Percentiles rank a stretch among this genome's conserved stretches.
phyloP scores from a whole-genome alignment of 495 filamentous ascomycete species.

The Xylaria scruposa region DNA sequence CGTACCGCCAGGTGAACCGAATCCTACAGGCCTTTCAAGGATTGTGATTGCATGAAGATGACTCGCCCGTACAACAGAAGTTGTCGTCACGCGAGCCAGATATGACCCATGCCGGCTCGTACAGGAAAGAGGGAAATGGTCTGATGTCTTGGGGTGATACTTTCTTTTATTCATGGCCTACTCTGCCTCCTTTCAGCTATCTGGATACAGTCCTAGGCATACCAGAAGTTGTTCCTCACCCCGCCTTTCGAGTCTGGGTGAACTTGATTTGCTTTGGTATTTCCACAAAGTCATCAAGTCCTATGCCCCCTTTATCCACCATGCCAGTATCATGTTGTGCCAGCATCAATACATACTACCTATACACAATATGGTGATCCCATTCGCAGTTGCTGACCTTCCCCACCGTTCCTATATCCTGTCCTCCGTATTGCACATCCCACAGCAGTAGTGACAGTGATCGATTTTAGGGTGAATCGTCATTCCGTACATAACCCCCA shows the following conservation, averaged over 20 bases:
- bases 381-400: background rate
- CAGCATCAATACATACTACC: background rate
- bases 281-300: background rate
- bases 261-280: background rate
- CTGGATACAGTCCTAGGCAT: background rate
- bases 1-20: conserved; percentile 3
- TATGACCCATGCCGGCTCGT: background rate
- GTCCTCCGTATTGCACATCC: background rate
- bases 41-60: conserved; percentile 1
- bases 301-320: too few species aligned
- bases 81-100: conserved; percentile 8
- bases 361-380: background rate
- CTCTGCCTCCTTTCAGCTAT: background rate
- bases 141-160: conserved; percentile 13
- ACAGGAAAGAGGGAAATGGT: background rate
- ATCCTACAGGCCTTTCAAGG: conserved; percentile 10
- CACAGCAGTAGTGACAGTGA: conserved; percentile 12
- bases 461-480: background rate
- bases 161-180: background rate
- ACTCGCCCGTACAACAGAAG: background rate
- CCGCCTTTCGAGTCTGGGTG: background rate
- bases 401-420: background rate
- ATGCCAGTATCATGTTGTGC: background rate
- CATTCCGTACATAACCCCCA: conserved; percentile 13
- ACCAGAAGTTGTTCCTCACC: background rate